Base-by-base conservation (phyloP, 1,139 yeast species). In the Geotrichum phurueaensis region DNA sequence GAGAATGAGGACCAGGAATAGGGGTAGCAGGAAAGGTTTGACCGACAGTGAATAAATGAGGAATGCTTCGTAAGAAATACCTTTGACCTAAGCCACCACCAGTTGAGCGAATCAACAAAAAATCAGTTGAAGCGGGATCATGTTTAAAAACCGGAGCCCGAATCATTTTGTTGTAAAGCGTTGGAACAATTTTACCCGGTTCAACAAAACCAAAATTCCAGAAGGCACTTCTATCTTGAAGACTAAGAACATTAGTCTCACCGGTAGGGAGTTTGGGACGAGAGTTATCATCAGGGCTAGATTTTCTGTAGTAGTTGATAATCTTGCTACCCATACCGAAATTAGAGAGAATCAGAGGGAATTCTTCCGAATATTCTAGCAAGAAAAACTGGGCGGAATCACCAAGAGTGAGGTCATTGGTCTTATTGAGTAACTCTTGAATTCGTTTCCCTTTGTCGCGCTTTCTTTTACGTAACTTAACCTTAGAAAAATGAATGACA, bases 121-220 rank as follows among this genome's bases (percentile, higher is more conserved):
- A 95, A 69, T 95, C 99, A 0, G 97, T 91, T 36, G 79, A 76
- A 36, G 81, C 79, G 0, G 86, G 80, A 51, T 90, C 96, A 70
- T 95, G 99, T 69, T 86, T 85, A 76, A 90, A 94, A 2, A 94
- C 82, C 0, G 99, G 99, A 0, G 99, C 98, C 64, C 99, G 79
- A 6, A 87, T 75, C 87, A 95, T 86, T 67, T 91, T 88, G 72
- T 94, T 95, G 75, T 95, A 95, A 59, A 94, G 76, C 0, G 99
- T 89, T 0, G 98, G 98, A 1, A 92, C 97, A 63, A 90, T 84
- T 67, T 87, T 90, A 2, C 99, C 99, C 1, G 92, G 89, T 57
- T 91, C 97, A 15, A 95, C 98, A 74, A 88, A 89, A 1, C 99
- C 99, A 77, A 91, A 95, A 71, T 92, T 94, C 99, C 99, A 95